Conservation (phyloP, 2,329 filamentous ascomycete species). For the Mollisia scopiformis region DNA sequence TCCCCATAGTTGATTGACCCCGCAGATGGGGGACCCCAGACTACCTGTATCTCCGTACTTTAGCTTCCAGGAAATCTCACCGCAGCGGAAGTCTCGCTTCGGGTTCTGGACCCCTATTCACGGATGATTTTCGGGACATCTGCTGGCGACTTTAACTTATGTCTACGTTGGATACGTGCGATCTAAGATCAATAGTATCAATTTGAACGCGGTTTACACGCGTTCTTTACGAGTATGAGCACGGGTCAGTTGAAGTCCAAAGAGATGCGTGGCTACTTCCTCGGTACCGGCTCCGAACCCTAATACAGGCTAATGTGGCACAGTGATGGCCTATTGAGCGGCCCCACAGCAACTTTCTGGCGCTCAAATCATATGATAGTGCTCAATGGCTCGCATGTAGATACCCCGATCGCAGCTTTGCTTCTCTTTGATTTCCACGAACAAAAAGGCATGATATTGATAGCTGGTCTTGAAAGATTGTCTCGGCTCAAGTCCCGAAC, state of each 20-base stretch:
- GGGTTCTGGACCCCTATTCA: not conserved
- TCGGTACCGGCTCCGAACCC: too few species aligned
- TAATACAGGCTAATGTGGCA: too few species aligned
- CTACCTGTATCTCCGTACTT: not conserved
- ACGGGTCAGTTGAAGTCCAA: too few species aligned
- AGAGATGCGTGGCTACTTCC: too few species aligned
- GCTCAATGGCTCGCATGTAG: not conserved
- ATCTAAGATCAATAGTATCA: not conserved
- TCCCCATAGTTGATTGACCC: not conserved
- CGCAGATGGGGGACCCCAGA: constrained; percentile 5
- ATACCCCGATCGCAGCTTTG: not conserved
- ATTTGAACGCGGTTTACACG: not conserved
- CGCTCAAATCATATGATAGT: too few species aligned
- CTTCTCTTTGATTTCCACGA: not conserved
- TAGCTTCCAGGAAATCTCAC: not conserved
- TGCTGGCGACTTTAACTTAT: not conserved
- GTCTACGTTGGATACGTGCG: too few species aligned
- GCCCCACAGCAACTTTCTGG: too few species aligned
- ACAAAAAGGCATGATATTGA: not conserved
- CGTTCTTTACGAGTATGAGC: too few species aligned
- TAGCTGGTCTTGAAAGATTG: too few species aligned
- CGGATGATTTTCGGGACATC: not conserved
- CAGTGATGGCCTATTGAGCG: too few species aligned
- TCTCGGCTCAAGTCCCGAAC: too few species aligned
- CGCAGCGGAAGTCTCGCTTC: not conserved